Evolutionary conservation across 306 rosid species (phyloP).

Genomic region (Glycine latifolia): DNA sequence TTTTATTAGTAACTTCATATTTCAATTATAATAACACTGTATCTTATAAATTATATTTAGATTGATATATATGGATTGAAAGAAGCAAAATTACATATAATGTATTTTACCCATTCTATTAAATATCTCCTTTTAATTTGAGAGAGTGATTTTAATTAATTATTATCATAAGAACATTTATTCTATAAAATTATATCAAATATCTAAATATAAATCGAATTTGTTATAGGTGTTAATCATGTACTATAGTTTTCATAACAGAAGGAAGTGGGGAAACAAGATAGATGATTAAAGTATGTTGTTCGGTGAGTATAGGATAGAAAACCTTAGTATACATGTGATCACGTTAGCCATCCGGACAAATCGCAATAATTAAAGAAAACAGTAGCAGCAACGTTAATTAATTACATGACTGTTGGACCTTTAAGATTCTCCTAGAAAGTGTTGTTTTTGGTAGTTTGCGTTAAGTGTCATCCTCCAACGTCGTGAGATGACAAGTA

Average conservation of each 20-base stretch:
- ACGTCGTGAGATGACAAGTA: background rate
- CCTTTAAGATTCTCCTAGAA: background rate
- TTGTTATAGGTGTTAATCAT: background rate
- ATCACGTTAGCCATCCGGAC: conserved; percentile 7
- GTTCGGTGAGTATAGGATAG: background rate
- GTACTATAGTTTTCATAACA: background rate
- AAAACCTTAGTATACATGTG: conserved; percentile 14
- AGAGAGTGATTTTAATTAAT: too few species aligned
- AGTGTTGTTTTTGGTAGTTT: background rate
- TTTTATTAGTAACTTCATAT: too few species aligned
- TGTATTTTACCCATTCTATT: too few species aligned
- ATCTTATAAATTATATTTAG: too few species aligned
- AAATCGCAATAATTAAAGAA: conserved; percentile 1
- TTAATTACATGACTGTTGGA: background rate
- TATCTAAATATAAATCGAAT: too few species aligned
- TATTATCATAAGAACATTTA: too few species aligned
- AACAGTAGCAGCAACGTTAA: background rate
- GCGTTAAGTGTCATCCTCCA: background rate
- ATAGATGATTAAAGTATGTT: background rate
- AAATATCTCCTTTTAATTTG: too few species aligned
- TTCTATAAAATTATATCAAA: too few species aligned
- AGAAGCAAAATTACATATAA: too few species aligned
- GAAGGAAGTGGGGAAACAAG: background rate
- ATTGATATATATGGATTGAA: too few species aligned
- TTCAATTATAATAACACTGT: too few species aligned